Base-by-base conservation (phyloP, 495 filamentous ascomycete genomes). In the Daldinia decipiens region DNA sequence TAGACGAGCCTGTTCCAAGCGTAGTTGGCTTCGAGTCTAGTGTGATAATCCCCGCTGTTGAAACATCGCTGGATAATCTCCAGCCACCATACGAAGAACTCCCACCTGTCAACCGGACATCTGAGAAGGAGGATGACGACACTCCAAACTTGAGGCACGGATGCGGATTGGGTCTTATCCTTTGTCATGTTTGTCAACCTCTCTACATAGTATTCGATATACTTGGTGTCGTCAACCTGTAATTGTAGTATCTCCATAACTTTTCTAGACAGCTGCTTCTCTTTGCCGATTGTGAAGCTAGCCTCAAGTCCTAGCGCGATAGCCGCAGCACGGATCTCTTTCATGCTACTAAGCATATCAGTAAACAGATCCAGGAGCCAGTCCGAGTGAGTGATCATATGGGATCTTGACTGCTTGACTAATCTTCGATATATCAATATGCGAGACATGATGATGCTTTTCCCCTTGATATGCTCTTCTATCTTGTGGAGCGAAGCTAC, bases 121-220 rank as follows among this genome's bases (percentile, higher is more conserved):
- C 91, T 87, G 32, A 97, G 82, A 21, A 97, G 86, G 3, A 97
- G 83, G 8, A 95, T 83, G 4, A 95, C 83, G 21, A 92, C 84
- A 54, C 89, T 92, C 95, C 95, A 99, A 32, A 98, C 91, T 59
- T 92, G 89, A 5, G 95, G 93, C n/a, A 95, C 93, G 63, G 88
- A 84, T 0, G 83, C 75, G 26, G 82, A 81, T 9, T 87, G 87
- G n/a, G 89, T 85, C 47, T 89, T 86, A 43, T 88, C 84, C 26
- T 85, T 82, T 40, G 91, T 79, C 87, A 97, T 91, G n/a, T 86
- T 79, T 51, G 81, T 84, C 67, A 98, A 85, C n/a, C 87, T 86
- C 43, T 88, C 82, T 8, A 84, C 84, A 55, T 94, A 86, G 73
- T 87, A 88, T 2, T 90, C 85, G 19, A 87, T 82, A 52, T 89